These are phyloP conservation scores for Cyberlindnera subsufficiens DNA, from an alignment of 805 yeast genomes.

Conservation along the genomic window DNA sequence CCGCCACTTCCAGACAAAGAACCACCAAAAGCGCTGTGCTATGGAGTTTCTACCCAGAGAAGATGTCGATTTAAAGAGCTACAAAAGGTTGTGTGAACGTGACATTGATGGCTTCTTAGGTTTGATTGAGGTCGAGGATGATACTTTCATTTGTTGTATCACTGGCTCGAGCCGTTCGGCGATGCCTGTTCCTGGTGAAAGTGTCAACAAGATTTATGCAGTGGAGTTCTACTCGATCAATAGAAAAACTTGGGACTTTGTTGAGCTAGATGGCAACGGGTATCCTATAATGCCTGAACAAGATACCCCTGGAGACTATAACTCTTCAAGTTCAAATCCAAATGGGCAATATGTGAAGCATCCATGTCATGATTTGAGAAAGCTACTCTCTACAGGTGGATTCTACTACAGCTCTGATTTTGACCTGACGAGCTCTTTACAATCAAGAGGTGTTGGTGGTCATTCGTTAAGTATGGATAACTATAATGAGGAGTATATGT, in stretches of 20 bases:
- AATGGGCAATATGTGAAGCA: constrained; percentile 25
- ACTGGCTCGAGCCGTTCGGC: constrained; percentile 78
- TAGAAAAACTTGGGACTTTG: constrained; percentile 72
- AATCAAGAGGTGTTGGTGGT: constrained; percentile 56
- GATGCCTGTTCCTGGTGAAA: constrained; percentile 70
- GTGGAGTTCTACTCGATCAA: constrained; percentile 84
- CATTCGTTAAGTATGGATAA: constrained; percentile 47
- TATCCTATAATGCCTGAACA: constrained; percentile 43
- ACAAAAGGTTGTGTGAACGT: constrained; percentile 36
- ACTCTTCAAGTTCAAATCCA: constrained; percentile 7
- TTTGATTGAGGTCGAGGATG: constrained; percentile 59
- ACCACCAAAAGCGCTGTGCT: constrained; percentile 33
- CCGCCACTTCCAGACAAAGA: constrained; percentile 31
- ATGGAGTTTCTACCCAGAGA: constrained; percentile 41
- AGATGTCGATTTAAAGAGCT: constrained; percentile 32
- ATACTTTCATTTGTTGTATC: constrained; percentile 72
- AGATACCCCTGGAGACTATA: constrained; percentile 11
- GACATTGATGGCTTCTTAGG: constrained; percentile 73
- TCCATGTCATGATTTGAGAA: constrained; percentile 78
- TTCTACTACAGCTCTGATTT: constrained; percentile 90
- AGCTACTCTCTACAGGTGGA: constrained; percentile 78
- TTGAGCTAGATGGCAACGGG: constrained; percentile 64
- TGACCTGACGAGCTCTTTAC: constrained; percentile 85
- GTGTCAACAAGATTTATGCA: constrained; percentile 72
- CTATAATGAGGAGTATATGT: constrained; percentile 85